Evolutionary conservation across 2,329 filamentous ascomycete species (phyloP).

Genomic region (Nemania diffusa): DNA sequence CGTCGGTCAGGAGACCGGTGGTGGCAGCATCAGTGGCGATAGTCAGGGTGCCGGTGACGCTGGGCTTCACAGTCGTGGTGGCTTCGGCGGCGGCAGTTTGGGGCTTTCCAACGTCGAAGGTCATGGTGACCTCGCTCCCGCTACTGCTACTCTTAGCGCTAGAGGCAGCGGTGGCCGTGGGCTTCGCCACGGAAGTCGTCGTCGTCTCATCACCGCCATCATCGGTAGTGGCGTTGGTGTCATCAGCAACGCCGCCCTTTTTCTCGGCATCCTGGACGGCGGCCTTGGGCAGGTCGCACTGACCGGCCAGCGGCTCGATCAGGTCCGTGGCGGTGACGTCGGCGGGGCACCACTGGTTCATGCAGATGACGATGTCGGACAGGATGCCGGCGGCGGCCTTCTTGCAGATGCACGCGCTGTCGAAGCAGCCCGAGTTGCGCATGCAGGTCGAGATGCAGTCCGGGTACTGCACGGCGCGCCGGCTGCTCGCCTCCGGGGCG

Average conservation of each 20-base stretch:
- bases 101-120: slow-evolving; percentile 26
- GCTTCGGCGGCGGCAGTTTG: slow-evolving; percentile 20
- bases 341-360: slow-evolving; percentile 51
- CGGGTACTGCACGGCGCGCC: slow-evolving; percentile 40
- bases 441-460: slow-evolving; percentile 53
- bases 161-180: slow-evolving; percentile 18
- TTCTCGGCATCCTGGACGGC: slow-evolving; percentile 50
- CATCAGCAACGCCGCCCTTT: slow-evolving; percentile 33
- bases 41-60: slow-evolving; percentile 18
- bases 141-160: slow-evolving; percentile 4
- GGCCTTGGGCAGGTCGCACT: slow-evolving; percentile 49
- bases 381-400: slow-evolving; percentile 50
- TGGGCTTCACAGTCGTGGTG: slow-evolving; percentile 20
- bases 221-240: background rate
- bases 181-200: slow-evolving; percentile 17
- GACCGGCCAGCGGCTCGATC: slow-evolving; percentile 48
- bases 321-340: slow-evolving; percentile 49
- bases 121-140: slow-evolving; percentile 15
- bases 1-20: slow-evolving; percentile 23
- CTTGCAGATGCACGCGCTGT: slow-evolving; percentile 53
- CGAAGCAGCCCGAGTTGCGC: slow-evolving; percentile 48
- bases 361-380: slow-evolving; percentile 52
- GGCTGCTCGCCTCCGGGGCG: slow-evolving; percentile 28
- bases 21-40: slow-evolving; percentile 14
- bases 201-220: slow-evolving; percentile 16